phyloP scores from a whole-genome alignment of 1,284 basidiomycete genomes.

The Microbotryomycetes sp. region DNA sequence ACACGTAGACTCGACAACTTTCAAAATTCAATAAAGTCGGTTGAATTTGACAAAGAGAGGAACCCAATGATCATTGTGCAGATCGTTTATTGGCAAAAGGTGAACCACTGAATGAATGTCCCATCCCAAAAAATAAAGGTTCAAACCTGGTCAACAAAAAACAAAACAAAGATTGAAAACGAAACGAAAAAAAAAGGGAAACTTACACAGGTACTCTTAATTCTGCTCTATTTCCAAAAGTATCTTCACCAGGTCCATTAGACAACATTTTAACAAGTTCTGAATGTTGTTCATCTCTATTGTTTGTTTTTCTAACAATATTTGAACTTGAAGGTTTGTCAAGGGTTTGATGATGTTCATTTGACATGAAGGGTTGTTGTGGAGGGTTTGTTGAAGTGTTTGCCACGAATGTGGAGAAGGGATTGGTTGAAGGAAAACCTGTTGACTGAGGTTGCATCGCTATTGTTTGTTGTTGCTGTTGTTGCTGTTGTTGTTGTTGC shows the following conservation, averaged over 20 bases:
- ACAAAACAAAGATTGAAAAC: too few relatives aligned
- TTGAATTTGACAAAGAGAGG: too few relatives aligned
- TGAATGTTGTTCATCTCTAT: neutral
- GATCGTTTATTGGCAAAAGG: neutral
- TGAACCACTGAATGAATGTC: neutral
- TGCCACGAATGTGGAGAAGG: neutral
- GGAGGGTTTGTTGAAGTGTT: neutral
- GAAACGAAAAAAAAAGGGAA: too few relatives aligned
- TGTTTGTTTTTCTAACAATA: too few relatives aligned
- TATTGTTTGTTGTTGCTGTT: neutral
- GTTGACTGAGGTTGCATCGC: neutral
- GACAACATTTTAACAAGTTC: neutral
- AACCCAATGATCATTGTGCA: too few relatives aligned
- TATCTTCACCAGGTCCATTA: neutral
- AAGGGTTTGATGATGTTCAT: too few relatives aligned
- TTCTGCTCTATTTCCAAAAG: neutral
- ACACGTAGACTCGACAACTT: too few relatives aligned
- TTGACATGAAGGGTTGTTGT: too few relatives aligned
- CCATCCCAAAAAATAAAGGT: too few relatives aligned
- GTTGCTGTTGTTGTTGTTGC: neutral
- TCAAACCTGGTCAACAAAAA: too few relatives aligned
- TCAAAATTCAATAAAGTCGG: too few relatives aligned
- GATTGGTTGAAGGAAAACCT: neutral
- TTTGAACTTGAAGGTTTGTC: too few relatives aligned
- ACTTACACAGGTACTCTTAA: neutral